Conservation (phyloP, 2,329 filamentous ascomycete species). For the Talaromyces sp. region DNA sequence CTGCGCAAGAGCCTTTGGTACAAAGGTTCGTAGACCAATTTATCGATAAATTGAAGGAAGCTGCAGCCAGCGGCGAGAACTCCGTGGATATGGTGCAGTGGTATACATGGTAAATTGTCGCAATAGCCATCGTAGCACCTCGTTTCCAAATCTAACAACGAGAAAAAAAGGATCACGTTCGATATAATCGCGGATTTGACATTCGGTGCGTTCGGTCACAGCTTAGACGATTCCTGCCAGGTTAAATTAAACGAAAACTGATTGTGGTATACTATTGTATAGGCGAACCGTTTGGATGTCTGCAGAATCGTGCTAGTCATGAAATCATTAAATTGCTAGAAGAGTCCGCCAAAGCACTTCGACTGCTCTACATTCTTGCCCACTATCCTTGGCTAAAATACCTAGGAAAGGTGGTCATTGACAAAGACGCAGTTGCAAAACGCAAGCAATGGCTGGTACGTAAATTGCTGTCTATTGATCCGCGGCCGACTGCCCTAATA, state of each 20-base stretch:
- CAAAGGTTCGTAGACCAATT: not conserved
- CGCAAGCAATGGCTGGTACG: not conserved
- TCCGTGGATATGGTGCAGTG: not conserved
- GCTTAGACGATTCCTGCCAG: not conserved
- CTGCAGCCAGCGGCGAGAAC: not conserved
- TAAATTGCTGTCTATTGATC: too few relatives aligned
- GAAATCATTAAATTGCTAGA: not conserved
- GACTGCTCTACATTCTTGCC: not conserved
- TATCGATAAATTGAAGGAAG: not conserved
- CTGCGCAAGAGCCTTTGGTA: not conserved
- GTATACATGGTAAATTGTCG: not conserved
- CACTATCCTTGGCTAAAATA: conserved; percentile 11
- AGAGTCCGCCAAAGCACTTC: not conserved
- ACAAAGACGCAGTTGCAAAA: not conserved
- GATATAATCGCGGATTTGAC: not conserved
- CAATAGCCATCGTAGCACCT: too few relatives aligned
- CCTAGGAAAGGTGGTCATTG: not conserved
- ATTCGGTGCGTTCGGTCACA: not conserved
- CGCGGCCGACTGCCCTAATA: too few relatives aligned
- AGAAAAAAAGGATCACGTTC: not conserved
- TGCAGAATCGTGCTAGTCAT: not conserved
- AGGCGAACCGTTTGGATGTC: not conserved
- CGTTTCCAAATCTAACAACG: too few relatives aligned
- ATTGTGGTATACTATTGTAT: not conserved
- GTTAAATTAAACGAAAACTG: not conserved